Evolutionary conservation across 2,329 filamentous ascomycete genomes (phyloP), one percentile per base, ranked within the genome.

Genomic region (Myotisia sp.): DNA sequence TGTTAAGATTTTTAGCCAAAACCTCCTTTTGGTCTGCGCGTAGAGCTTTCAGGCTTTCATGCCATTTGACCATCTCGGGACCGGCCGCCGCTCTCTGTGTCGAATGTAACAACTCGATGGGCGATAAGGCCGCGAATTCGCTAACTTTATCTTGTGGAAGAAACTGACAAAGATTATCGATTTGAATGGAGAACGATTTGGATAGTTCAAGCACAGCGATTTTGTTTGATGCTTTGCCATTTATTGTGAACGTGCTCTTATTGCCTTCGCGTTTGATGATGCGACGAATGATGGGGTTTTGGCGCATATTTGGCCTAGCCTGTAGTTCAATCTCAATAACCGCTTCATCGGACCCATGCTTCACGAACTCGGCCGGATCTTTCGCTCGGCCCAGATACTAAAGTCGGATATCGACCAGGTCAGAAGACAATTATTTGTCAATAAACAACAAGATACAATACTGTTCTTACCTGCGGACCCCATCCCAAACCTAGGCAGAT

Each of bases 91-190:
- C 90, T 49, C 85, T 75, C 42, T 93, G 76, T 0, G 90, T 98
- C 47, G 90, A 82, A 39, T 76, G 69, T 1, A 98, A 67, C 13
- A 94, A 69, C 28, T 92, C 79, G 8, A 92, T 65, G 0, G 87
- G 79, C 6, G 74, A 80, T 45, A 92, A 71, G 4, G 72, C 79
- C 4, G 90, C 84, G 52, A 98, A 98, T 51, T 94, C 86, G 16
- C 85, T 83, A 1, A 98, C 90, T 45, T 86, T 80, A 53, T 98
- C 90, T 55, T 98, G 90, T 0, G 90, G 90, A 28, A 98, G 63
- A 48, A 98, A 98, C 53, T 98, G 90, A 54, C 90, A 98, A 2
- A 98, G 67, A 47, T 98, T 98, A 62, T 98, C 90, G 43, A 95
- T 83, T 56, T 98, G 90, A 33, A 98, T 95, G 31, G 79, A 79